Evolutionary conservation across 257 asterid species (phyloP).

Genomic region (Ocimum tenuiflorum): DNA sequence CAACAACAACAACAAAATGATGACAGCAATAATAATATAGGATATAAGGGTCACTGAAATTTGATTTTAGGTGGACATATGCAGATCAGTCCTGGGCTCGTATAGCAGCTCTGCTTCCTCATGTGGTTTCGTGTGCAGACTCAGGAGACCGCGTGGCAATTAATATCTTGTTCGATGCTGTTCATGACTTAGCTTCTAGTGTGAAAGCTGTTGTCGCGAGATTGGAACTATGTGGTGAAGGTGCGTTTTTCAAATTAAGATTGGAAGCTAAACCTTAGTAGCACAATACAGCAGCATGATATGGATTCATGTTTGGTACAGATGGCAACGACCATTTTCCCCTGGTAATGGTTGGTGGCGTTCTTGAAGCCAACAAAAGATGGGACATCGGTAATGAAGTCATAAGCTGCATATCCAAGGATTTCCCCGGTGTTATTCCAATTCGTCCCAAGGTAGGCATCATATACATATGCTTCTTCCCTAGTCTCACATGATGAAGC

Average conservation of each 20-base stretch:
- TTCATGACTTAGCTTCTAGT: conserved; percentile 65
- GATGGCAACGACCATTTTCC: conserved; percentile 61
- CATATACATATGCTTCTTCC: too few species aligned
- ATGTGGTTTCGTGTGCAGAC: conserved; percentile 64
- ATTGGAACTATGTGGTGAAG: conserved; percentile 64
- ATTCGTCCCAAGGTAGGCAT: conserved; percentile 55
- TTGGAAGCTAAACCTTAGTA: not conserved
- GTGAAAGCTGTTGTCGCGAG: conserved; percentile 77
- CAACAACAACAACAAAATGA: not conserved
- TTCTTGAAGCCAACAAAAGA: conserved; percentile 66
- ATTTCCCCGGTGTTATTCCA: conserved; percentile 66
- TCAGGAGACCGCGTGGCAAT: conserved; percentile 61
- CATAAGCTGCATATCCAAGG: conserved; percentile 44
- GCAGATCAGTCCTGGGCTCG: conserved; percentile 82
- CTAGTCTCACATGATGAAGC: too few species aligned
- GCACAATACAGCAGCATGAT: not conserved
- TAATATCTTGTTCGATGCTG: conserved; percentile 50
- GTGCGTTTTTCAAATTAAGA: conserved; percentile 26
- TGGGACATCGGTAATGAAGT: conserved; percentile 83
- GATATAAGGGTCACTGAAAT: conserved; percentile 4
- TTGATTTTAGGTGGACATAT: conserved; percentile 67
- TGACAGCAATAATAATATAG: not conserved
- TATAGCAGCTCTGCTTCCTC: conserved; percentile 62
- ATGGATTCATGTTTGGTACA: conserved; percentile 17
- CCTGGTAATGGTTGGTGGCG: conserved; percentile 78